Conservation (phyloP, 2,329 filamentous ascomycete genomes). For the Sporothrix protearum region DNA sequence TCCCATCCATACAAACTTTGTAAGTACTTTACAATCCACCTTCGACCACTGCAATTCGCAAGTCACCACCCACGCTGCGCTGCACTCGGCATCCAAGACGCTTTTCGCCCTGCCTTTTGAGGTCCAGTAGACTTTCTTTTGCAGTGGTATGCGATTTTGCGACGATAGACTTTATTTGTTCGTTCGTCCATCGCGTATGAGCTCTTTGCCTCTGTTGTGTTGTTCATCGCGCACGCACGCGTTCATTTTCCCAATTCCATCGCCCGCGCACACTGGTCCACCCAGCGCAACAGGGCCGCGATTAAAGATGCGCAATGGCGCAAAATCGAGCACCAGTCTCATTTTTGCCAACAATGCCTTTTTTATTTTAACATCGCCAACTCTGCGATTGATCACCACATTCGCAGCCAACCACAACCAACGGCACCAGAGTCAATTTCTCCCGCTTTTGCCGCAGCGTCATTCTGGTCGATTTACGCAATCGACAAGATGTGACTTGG, state of each 20-base stretch:
- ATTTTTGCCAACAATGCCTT: conserved; percentile 16
- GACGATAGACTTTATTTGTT: background rate
- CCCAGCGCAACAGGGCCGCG: conserved; percentile 17
- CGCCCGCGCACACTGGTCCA: conserved; percentile 20
- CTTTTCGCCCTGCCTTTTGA: background rate
- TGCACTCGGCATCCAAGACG: background rate
- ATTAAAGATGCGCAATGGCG: conserved; percentile 10
- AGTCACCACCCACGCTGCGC: conserved; percentile 37
- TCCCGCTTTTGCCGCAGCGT: background rate
- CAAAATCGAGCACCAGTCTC: conserved; percentile 23
- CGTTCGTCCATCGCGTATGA: background rate
- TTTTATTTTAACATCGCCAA: conserved; percentile 12
- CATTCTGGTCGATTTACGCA: background rate
- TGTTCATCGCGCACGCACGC: conserved; percentile 4
- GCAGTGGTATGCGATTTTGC: background rate
- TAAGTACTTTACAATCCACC: conserved; percentile 52
- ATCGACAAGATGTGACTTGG: background rate
- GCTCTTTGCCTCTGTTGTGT: background rate
- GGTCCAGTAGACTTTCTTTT: conserved; percentile 17
- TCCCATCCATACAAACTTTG: conserved; percentile 45
- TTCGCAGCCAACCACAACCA: background rate
- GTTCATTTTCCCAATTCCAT: conserved; percentile 2
- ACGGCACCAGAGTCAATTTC: background rate
- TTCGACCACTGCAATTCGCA: conserved; percentile 39
- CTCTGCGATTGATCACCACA: conserved; percentile 27